Percentiles rank a stretch among this genome's conserved stretches.
These are phyloP conservation scores for Solanum habrochaites DNA, from an alignment of 257 asterid genomes.

Conservation along the genomic window DNA sequence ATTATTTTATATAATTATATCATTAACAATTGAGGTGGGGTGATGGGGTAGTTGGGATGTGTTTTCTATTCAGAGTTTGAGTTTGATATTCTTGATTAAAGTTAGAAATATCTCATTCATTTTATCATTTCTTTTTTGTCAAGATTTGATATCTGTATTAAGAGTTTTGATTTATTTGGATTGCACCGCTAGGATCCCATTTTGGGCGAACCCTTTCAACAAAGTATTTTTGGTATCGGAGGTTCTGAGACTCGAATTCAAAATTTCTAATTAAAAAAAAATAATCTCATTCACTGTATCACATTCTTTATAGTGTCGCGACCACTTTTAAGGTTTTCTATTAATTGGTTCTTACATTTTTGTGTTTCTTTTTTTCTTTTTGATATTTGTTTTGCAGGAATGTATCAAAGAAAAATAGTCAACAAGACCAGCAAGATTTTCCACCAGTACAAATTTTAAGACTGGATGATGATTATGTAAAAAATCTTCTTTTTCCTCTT, in stretches of 20 bases:
- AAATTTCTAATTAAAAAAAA: too few relatives aligned
- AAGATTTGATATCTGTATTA: too few relatives aligned
- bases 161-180: too few relatives aligned
- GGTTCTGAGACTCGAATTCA: rapidly evolving
- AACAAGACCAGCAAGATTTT: constrained; percentile 9
- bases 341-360: background rate
- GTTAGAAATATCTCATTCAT: background rate
- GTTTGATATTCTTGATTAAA: background rate
- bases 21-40: background rate
- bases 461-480: constrained; percentile 40
- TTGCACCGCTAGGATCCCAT: rapidly evolving
- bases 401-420: constrained; percentile 3
- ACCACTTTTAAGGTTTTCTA: background rate
- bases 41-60: background rate
- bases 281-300: too few relatives aligned
- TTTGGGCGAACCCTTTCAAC: too few relatives aligned
- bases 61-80: background rate
- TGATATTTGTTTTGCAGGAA: constrained; percentile 12
- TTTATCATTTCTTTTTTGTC: too few relatives aligned
- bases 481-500: background rate
- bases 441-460: constrained; percentile 47
- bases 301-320: too few relatives aligned
- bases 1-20: background rate
- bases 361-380: background rate
- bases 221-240: too few relatives aligned